Percentiles rank a stretch among this genome's conserved stretches.
These are phyloP conservation scores for Beauveria medogensis DNA, from an alignment of 2,329 filamentous ascomycete genomes.

Conservation along the genomic window DNA sequence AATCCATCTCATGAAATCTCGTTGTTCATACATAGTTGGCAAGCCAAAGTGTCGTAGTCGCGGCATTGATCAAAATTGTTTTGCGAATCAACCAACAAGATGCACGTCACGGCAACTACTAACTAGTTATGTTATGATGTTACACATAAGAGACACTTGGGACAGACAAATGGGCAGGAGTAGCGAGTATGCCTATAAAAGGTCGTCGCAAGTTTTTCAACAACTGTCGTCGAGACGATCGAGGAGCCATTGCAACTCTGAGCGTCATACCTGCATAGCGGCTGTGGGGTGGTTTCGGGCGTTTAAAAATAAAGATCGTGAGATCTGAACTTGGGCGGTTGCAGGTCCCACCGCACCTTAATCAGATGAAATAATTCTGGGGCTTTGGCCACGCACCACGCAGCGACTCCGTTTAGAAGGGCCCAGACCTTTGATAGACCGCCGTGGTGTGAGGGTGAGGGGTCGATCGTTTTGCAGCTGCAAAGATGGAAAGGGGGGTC, in stretches of 20 bases:
- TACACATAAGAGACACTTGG: too few species aligned
- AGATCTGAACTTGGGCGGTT: constrained; percentile 4
- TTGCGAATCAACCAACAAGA: too few species aligned
- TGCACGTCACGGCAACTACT: too few species aligned
- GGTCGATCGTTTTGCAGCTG: background rate
- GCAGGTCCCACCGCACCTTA: constrained; percentile 5
- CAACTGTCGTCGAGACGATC: background rate
- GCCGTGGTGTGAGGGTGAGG: constrained; percentile 1
- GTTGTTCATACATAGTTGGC: too few species aligned
- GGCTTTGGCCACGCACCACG: background rate
- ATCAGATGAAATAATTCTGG: background rate
- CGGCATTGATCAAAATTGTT: too few species aligned
- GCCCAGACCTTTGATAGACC: constrained; percentile 2
- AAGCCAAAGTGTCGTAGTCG: too few species aligned
- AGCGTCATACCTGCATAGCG: background rate
- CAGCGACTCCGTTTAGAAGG: constrained; percentile 10
- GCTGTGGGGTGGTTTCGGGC: background rate
- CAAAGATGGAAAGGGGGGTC: background rate
- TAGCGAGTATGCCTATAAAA: too few species aligned
- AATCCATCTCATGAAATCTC: too few species aligned
- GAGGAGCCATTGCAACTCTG: background rate
- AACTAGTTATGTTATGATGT: too few species aligned
- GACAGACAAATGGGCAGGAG: background rate
- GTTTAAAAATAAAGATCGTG: constrained; percentile 6
- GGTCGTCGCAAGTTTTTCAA: too few species aligned